A percentile compares a stretch with the other conserved stretches of the same genome.
Conservation (phyloP, 352 stramenopile species). For the Pythium grandisporangium region DNA sequence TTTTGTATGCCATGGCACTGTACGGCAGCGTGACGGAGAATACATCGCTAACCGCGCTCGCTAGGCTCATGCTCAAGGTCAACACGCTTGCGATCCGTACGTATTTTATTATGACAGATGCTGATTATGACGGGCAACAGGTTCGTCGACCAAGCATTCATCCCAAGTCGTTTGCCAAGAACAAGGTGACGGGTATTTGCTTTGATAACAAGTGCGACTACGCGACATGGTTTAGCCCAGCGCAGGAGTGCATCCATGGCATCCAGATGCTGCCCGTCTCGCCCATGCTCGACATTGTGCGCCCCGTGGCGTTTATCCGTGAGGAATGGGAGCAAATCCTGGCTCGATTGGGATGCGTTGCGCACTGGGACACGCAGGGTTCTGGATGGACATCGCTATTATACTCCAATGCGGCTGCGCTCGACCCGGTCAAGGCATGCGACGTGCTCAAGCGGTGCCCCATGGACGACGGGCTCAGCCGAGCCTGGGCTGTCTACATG, state of each 20-base stretch:
- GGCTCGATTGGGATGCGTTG: conserved; percentile 32
- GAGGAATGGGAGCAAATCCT: conserved; percentile 61
- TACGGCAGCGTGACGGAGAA: conserved; percentile 41
- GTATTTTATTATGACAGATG: conserved; percentile 54
- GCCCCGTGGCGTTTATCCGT: conserved; percentile 35
- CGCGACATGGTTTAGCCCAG: conserved; percentile 60
- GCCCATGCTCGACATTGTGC: conserved; percentile 46
- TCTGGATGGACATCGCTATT: conserved; percentile 25
- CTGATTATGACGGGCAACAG: conserved; percentile 23
- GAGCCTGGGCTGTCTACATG: conserved; percentile 71
- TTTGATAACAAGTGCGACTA: conserved; percentile 41
- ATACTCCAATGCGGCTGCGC: conserved; percentile 49
- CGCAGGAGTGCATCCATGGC: conserved; percentile 64
- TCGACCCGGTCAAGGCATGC: conserved; percentile 42
- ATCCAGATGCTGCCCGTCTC: conserved; percentile 73
- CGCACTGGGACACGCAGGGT: conserved; percentile 29
- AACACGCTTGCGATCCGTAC: conserved; percentile 53
- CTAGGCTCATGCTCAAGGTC: conserved; percentile 47
- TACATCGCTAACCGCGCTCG: conserved; percentile 17
- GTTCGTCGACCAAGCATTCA: too few relatives aligned
- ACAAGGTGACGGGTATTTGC: conserved; percentile 37
- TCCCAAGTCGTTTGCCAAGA: conserved; percentile 39
- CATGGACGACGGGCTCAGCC: conserved; percentile 65
- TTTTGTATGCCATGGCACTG: conserved; percentile 39
- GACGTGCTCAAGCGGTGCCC: conserved; percentile 37